Conservation (phyloP, 768 basidiomycete genomes). For the Daedaleopsis sinensis region DNA sequence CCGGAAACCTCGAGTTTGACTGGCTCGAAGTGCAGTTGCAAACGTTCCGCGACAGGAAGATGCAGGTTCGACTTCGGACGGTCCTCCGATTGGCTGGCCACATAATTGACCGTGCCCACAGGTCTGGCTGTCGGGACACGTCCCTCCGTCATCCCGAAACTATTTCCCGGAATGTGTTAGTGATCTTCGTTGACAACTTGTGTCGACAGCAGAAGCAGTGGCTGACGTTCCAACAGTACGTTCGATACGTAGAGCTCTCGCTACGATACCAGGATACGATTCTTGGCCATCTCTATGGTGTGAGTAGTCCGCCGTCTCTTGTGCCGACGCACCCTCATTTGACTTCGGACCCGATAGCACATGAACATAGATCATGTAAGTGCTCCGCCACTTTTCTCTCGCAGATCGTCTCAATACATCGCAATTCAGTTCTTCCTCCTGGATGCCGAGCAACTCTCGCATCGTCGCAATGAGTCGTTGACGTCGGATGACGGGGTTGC, state of each 20-base stretch:
- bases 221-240: conserved; percentile 44
- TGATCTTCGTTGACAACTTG: conserved; percentile 20
- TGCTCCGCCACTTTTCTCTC: conserved; percentile 14
- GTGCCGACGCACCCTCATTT: conserved; percentile 21
- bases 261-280: conserved; percentile 87
- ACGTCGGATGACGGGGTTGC: conserved; percentile 12
- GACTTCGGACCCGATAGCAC: conserved; percentile 50
- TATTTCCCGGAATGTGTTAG: conserved; percentile 88
- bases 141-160: conserved; percentile 79
- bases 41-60: conserved; percentile 63
- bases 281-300: conserved; percentile 83
- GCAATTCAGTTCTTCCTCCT: conserved; percentile 35
- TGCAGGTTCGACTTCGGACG: conserved; percentile 57
- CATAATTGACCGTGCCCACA: conserved; percentile 31
- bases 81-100: conserved; percentile 14
- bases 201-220: conserved; percentile 1
- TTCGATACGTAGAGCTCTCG: conserved; percentile 73
- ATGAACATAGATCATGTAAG: conserved; percentile 83
- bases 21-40: conserved; percentile 89
- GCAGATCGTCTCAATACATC: conserved; percentile 4
- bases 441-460: conserved; percentile 33
- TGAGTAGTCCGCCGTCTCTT: conserved; percentile 41
- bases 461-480: conserved; percentile 10
- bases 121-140: conserved; percentile 69
- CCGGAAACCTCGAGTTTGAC: conserved; percentile 87